Percentiles rank a stretch among this genome's conserved stretches.
Evolutionary conservation across 139 green algal species (phyloP).

Genomic region (Trebouxia sp.): DNA sequence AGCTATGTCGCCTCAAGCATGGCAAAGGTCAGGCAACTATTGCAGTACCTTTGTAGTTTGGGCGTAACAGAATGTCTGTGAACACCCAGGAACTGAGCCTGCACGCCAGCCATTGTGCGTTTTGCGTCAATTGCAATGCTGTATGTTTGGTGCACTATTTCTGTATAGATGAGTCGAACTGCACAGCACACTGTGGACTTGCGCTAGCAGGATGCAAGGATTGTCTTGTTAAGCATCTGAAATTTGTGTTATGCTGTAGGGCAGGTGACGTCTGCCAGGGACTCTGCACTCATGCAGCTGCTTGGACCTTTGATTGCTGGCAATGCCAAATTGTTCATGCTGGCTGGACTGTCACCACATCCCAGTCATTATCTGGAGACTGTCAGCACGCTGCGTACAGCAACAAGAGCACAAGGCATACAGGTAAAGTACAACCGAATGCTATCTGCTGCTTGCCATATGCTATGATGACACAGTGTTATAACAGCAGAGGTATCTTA

Average conservation of each 20-base stretch:
- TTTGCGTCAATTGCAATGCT: too few relatives aligned
- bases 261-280: constrained; percentile 27
- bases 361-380: constrained; percentile 36
- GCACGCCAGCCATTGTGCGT: background rate
- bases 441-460: background rate
- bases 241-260: background rate
- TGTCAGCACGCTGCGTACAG: constrained; percentile 38
- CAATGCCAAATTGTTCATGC: constrained; percentile 30
- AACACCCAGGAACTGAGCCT: background rate
- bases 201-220: too few relatives aligned
- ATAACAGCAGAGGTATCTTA: background rate
- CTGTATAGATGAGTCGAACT: too few relatives aligned
- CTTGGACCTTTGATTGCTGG: constrained; percentile 34
- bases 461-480: background rate
- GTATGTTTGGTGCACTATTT: too few relatives aligned
- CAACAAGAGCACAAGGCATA: constrained; percentile 27
- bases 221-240: too few relatives aligned
- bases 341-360: constrained; percentile 26
- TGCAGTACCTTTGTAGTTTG: too few relatives aligned
- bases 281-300: constrained; percentile 22
- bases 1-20: constrained; percentile 27
- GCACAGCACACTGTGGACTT: background rate
- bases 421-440: background rate
- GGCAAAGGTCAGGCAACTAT: too few relatives aligned
- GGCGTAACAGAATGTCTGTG: too few relatives aligned